These are phyloP conservation scores for Erucastrum elatum DNA, from an alignment of 345 rosid genomes.

Conservation along the genomic window DNA sequence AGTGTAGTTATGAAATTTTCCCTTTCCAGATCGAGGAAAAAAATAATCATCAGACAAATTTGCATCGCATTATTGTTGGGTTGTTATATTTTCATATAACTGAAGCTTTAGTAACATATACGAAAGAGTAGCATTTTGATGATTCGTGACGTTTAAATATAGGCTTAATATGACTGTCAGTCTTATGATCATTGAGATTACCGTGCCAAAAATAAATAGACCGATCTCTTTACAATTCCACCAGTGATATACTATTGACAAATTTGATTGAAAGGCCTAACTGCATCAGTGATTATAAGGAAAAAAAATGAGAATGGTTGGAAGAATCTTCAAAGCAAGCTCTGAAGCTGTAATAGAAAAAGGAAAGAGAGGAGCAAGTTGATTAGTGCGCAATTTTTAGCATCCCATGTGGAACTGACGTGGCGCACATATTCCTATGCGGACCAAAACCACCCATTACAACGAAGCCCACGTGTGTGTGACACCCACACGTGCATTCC, in stretches of 20 bases:
- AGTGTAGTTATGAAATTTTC: too few species aligned
- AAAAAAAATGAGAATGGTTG: conserved; percentile 19
- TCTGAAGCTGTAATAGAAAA: conserved; percentile 18
- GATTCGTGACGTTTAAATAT: neutral
- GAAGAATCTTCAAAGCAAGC: conserved; percentile 24
- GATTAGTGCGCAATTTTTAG: neutral
- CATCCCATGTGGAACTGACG: conserved; percentile 38
- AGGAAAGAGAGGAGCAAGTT: conserved; percentile 19
- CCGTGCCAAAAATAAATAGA: conserved; percentile 31
- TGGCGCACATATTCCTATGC: conserved; percentile 33
- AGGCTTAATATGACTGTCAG: neutral
- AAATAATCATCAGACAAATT: neutral
- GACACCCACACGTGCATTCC: conserved; percentile 35
- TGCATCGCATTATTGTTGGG: conserved; percentile 24
- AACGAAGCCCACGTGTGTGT: conserved; percentile 37
- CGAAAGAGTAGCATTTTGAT: neutral
- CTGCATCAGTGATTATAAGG: neutral
- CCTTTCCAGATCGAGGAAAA: neutral
- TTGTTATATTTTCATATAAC: neutral
- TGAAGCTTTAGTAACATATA: conserved; percentile 8
- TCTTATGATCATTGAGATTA: conserved; percentile 23
- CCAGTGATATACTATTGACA: neutral
- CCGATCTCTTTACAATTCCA: neutral
- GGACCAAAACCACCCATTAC: conserved; percentile 26
- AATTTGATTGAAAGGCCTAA: neutral